phyloP scores from a whole-genome alignment of 352 stramenopile species.

The Globisporangium ultimum region DNA sequence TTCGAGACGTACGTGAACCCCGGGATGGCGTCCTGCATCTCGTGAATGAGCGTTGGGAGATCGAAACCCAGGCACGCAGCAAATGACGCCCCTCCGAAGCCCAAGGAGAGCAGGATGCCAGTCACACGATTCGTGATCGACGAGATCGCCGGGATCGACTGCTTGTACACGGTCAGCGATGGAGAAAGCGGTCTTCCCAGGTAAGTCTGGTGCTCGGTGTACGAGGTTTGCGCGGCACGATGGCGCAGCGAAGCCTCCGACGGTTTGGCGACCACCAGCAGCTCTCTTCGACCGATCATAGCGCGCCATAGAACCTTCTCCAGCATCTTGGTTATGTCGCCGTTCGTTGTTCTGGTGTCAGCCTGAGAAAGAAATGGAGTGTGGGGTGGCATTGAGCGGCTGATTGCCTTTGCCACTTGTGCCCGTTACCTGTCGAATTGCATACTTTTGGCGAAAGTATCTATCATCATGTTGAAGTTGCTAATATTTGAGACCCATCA shows the following conservation, averaged over 20 bases:
- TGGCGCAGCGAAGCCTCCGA: background rate
- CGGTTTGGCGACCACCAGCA: background rate
- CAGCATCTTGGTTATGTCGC: background rate
- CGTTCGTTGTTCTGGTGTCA: background rate
- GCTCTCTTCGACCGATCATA: background rate
- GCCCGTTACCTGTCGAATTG: constrained; percentile 7
- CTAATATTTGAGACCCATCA: no score
- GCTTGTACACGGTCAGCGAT: constrained; percentile 92
- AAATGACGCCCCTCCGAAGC: constrained; percentile 44
- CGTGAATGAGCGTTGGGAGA: constrained; percentile 61
- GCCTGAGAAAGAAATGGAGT: no score
- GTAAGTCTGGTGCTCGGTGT: constrained; percentile 72
- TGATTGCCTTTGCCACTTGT: background rate
- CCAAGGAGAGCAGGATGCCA: constrained; percentile 71
- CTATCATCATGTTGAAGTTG: no score
- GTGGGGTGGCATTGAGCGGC: no score
- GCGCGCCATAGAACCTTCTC: constrained; percentile 6
- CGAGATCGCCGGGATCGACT: constrained; percentile 85
- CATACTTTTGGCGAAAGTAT: constrained; percentile 3
- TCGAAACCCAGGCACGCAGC: constrained; percentile 58
- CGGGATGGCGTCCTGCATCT: constrained; percentile 32
- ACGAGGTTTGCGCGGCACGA: constrained; percentile 14
- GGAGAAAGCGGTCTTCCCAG: constrained; percentile 86
- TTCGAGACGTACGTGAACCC: constrained; percentile 64
- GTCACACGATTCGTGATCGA: constrained; percentile 91